Evolutionary conservation across 257 asterid species (phyloP).

Genomic region (Coffea eugenioides): DNA sequence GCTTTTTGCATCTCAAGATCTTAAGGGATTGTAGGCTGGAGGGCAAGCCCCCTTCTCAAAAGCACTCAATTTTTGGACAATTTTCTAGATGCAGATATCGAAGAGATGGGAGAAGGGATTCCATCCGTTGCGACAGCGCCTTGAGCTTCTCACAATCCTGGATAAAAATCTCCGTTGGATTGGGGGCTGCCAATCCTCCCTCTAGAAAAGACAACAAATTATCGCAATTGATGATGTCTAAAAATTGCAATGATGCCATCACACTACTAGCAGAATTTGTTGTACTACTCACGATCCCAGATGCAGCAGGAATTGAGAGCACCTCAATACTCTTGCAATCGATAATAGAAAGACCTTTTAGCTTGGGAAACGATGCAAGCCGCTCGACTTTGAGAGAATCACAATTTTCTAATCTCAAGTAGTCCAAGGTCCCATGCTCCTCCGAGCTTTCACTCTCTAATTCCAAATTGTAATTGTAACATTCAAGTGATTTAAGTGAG

Average conservation of each 20-base stretch:
- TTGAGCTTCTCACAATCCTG: not conserved
- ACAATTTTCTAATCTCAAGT: not conserved
- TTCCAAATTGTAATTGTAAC: too few species aligned
- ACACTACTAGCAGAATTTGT: too few species aligned
- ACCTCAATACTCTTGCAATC: not conserved
- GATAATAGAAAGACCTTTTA: rapidly evolving
- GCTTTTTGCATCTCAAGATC: rapidly evolving
- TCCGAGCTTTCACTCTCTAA: too few species aligned
- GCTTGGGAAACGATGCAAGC: not conserved
- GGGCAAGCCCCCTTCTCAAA: slow-evolving; percentile 13
- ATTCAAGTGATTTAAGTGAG: too few species aligned
- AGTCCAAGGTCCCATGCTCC: too few species aligned
- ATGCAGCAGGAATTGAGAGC: not conserved
- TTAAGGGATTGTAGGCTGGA: rapidly evolving
- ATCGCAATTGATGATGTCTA: not conserved
- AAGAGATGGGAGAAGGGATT: slow-evolving; percentile 11
- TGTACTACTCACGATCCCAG: not conserved
- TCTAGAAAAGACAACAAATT: not conserved
- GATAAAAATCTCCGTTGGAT: rapidly evolving
- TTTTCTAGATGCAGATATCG: rapidly evolving
- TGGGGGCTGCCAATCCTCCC: not conserved
- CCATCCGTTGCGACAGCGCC: slow-evolving; percentile 10
- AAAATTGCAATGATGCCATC: not conserved
- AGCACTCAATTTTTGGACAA: slow-evolving; percentile 11
- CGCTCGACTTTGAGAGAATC: not conserved